A percentile compares a stretch with the other conserved stretches of the same genome.
These are phyloP conservation scores for Aspergillus felis DNA, from an alignment of 2,329 filamentous ascomycete species.

Conservation along the genomic window DNA sequence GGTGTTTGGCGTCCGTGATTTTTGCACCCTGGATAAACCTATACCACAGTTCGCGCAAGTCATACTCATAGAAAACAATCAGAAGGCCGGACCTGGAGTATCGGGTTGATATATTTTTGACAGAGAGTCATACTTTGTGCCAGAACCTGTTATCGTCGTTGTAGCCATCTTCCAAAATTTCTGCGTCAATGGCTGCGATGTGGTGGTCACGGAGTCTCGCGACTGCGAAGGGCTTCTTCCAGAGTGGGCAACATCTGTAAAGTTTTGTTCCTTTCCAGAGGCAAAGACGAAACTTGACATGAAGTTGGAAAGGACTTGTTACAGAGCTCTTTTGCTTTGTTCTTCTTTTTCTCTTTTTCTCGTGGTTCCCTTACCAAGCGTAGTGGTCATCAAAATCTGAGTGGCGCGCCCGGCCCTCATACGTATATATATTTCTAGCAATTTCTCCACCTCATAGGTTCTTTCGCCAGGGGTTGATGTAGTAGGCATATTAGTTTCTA, in stretches of 20 bases:
- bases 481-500: too few species aligned
- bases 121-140: neutral
- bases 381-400: too few species aligned
- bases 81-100: neutral
- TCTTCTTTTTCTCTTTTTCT: too few species aligned
- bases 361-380: too few species aligned
- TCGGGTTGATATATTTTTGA: neutral
- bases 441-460: too few species aligned
- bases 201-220: neutral
- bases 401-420: too few species aligned
- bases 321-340: too few species aligned
- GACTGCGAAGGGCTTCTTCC: neutral
- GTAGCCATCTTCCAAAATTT: neutral
- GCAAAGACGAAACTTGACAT: neutral
- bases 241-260: neutral
- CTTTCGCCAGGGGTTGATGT: too few species aligned
- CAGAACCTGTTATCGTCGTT: neutral
- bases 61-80: neutral
- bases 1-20: neutral
- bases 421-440: too few species aligned
- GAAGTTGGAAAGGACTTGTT: neutral
- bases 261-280: neutral
- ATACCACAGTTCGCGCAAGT: neutral
- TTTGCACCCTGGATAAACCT: neutral
- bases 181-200: neutral